Conservation (phyloP, 2,329 filamentous ascomycete species). For the Fusarium denticulatum region DNA sequence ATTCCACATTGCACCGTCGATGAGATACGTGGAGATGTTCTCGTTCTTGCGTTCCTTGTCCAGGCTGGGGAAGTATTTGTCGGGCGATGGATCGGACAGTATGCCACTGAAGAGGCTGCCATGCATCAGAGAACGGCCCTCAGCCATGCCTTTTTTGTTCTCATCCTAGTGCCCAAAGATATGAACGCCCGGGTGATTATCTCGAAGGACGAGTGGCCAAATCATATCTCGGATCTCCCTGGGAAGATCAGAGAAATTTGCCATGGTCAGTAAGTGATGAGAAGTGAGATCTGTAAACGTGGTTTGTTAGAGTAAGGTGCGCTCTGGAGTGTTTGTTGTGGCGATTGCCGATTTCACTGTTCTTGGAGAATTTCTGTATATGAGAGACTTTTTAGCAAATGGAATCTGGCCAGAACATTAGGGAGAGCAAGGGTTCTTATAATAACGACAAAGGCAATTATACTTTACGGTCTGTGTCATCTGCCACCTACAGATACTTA, state of each 20-base stretch:
- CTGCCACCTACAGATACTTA: background rate
- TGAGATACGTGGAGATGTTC: slow-evolving; percentile 9
- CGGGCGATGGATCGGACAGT: background rate
- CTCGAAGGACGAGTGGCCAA: background rate
- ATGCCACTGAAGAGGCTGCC: background rate
- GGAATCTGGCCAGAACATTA: background rate
- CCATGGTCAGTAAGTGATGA: background rate
- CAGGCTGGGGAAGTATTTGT: background rate
- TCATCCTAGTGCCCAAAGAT: background rate
- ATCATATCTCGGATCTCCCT: slow-evolving; percentile 17
- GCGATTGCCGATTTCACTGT: background rate
- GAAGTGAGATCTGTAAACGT: background rate
- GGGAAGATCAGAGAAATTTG: background rate
- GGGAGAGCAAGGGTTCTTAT: background rate
- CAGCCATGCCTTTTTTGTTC: background rate
- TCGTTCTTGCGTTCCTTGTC: background rate
- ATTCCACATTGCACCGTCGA: slow-evolving; percentile 18
- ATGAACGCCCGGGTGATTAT: background rate
- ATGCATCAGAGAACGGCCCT: background rate
- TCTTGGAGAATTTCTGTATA: background rate
- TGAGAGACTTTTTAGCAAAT: background rate
- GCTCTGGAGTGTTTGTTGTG: background rate
- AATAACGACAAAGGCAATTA: background rate
- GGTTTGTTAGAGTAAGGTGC: no score
- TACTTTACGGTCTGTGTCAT: background rate